Base-by-base conservation (phyloP, 2,329 filamentous ascomycete species). In the Decorospora gaudefroyi region DNA sequence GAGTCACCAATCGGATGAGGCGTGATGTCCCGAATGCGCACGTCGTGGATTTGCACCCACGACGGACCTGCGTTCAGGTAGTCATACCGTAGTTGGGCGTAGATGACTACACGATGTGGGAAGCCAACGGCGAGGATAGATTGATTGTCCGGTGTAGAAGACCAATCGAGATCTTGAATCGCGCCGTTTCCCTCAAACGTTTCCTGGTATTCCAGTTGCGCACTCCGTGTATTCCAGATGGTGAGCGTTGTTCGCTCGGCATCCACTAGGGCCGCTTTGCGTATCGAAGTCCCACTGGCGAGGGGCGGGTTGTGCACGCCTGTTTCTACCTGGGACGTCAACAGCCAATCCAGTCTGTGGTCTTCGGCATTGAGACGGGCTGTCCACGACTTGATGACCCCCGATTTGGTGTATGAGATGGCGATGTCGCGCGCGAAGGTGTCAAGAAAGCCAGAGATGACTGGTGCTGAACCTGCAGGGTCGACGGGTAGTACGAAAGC, bases 91-190 rank as follows among this genome's bases (percentile, higher is more conserved):
- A 95, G 84, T 64, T 96, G 90, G 4, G 87, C 86, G 17, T 96
- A 79, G 2, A 96, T 77, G 19, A 95, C 72, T 4, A 96, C 86
- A 43, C 87, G 83, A 53, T 91, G 88, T n/a, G 86, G 85, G 62
- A 96, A 96, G 0, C 91, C 90, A n/a, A 96, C 88, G 1, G 91
- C 89, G 13, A 96, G 76, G 42, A 96, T 90, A 1, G 88, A 92
- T 62, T 96, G 90, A 34, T 84, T 84, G 66, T 95, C 89, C 0
- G 90, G 90, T 0, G 91, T 96, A 3, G 88, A 92, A 1, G 90
- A 92, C 92, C 92, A 96, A 68, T 96, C 90, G 9, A 96, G 80
- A 68, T 96, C 91, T 51, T 86, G 84, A 27, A 96, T 90, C 4
- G 79, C 80, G 58, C 93, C 87, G 47, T 86, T 80, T 9, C 79